Base-by-base conservation (phyloP, 2,329 filamentous ascomycete genomes). In the Hortaea werneckii region DNA sequence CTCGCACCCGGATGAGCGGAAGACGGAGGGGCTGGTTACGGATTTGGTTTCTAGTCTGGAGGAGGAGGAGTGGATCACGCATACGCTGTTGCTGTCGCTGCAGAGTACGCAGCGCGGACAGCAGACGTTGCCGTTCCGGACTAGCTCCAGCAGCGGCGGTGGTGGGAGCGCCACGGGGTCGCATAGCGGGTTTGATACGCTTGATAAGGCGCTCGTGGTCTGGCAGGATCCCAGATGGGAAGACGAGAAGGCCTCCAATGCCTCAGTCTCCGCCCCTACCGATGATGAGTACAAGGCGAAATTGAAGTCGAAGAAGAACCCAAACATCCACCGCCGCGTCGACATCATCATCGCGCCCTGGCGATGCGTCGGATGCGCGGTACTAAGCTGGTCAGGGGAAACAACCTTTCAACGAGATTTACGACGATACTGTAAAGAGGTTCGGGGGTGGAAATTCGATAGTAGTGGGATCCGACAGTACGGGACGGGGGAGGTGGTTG, bases 291-390 rank as follows among this genome's bases (percentile, higher is more conserved):
- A 35, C 32, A 35, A 35, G 7, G 30, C 30, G 9, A 35, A 35
- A 3, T 3, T 2, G 2, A 35, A 20, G 20, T 4, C 2, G 20
- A 63, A 66, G 1, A 78, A 76, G 57, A 89, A 88, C 49, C 75
- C 79, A 0, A 87, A 87, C 54, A 75, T 77, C 1, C 90, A 95
- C 60, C 79, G 88, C 13, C 76, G 90, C 40, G 89, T 96, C 1
- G 90, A 96, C 60, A 95, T 96, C 47, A 90, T 96, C 54, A 73
- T 96, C 50, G 81, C 80, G 20, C 87, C 89, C 0, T 95, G 90
- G 86, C 82, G 81, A 46, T 94, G 87, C 0, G 80, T 85, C 0
- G 90, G 92, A 0, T 95, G 88, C 55, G 90, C 89, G 0, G 75
- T 96, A 4, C 68, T 90, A 12, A 89, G 88, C 1, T 96, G 90